A percentile compares a stretch with the other conserved stretches of the same genome.
Evolutionary conservation across 2,329 filamentous ascomycete genomes (phyloP).

Genomic region (Chaetomium strumarium): DNA sequence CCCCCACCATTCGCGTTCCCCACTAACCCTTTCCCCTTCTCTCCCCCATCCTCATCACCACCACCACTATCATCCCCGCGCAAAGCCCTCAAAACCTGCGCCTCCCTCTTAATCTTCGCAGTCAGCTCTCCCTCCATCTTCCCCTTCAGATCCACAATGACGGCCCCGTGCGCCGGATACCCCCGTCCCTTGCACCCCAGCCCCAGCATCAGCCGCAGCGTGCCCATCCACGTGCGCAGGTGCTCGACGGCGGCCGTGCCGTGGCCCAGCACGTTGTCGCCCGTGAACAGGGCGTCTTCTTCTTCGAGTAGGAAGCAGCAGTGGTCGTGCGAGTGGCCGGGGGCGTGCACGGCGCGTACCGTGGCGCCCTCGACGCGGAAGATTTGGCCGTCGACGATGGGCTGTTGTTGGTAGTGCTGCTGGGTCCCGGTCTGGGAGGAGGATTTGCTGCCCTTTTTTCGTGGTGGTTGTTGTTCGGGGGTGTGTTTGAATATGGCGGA

Average conservation of each 20-base stretch:
- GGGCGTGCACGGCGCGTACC: slow-evolving; percentile 55
- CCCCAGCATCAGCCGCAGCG: slow-evolving; percentile 16
- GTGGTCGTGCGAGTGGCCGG: slow-evolving; percentile 75
- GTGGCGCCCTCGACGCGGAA: slow-evolving; percentile 58
- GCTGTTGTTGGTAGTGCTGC: slow-evolving; percentile 15
- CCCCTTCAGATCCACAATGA: slow-evolving; percentile 32
- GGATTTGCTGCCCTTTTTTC: slow-evolving; percentile 7
- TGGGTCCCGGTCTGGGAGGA: too few species aligned
- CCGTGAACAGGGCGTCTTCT: slow-evolving; percentile 80
- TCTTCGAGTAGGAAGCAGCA: slow-evolving; percentile 72
- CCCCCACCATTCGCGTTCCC: too few species aligned
- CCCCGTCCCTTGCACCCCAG: slow-evolving; percentile 34
- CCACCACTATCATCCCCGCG: too few species aligned
- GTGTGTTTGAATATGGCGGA: slow-evolving; percentile 31
- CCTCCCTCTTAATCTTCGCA: slow-evolving; percentile 36
- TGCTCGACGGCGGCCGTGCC: slow-evolving; percentile 84
- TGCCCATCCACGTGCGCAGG: slow-evolving; percentile 45
- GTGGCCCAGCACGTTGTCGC: slow-evolving; percentile 82
- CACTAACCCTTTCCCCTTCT: too few species aligned
- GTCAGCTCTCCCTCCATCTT: slow-evolving; percentile 36
- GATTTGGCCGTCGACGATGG: slow-evolving; percentile 44
- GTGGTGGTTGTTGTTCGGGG: slow-evolving; percentile 27
- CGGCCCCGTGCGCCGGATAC: slow-evolving; percentile 41
- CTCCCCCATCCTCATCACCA: too few species aligned
- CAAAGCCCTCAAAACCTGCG: slow-evolving; percentile 35